Evolutionary conservation across 2,329 filamentous ascomycete species (phyloP).

Genomic region (Colletotrichum sp.): DNA sequence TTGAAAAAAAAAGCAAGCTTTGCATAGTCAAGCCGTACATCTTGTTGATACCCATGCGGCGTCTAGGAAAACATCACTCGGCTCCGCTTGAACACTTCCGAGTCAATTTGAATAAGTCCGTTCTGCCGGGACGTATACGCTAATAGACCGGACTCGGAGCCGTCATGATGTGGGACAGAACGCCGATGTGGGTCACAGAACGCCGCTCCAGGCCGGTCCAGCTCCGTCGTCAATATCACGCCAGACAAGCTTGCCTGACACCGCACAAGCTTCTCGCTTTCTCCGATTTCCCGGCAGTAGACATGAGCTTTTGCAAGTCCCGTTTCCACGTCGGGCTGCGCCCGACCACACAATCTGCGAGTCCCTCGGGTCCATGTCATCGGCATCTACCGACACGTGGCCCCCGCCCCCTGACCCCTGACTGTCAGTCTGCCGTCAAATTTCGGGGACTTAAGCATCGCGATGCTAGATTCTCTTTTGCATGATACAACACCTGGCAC

Average conservation of each 20-base stretch:
- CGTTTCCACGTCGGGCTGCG: neutral
- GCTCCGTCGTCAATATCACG: neutral
- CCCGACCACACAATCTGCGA: neutral
- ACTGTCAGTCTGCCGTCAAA: neutral
- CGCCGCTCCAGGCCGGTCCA: neutral
- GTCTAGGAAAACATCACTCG: neutral
- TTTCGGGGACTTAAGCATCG: neutral
- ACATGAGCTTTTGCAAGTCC: neutral
- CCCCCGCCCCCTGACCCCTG: neutral
- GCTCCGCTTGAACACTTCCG: too few species aligned
- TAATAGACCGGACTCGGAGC: neutral
- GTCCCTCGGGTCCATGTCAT: neutral
- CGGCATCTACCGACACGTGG: neutral
- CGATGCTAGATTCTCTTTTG: neutral
- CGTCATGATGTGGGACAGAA: neutral
- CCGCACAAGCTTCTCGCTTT: neutral
- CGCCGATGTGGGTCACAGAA: neutral
- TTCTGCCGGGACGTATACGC: neutral
- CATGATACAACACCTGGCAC: neutral
- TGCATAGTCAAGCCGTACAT: too few species aligned
- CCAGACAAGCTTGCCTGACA: neutral
- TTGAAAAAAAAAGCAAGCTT: too few species aligned
- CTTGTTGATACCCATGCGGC: too few species aligned
- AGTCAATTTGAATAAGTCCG: rapidly evolving
- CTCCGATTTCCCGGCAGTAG: neutral